These are phyloP conservation scores for Populus trichocarpa DNA, from an alignment of 441 rosid species.

Conservation along the genomic window DNA sequence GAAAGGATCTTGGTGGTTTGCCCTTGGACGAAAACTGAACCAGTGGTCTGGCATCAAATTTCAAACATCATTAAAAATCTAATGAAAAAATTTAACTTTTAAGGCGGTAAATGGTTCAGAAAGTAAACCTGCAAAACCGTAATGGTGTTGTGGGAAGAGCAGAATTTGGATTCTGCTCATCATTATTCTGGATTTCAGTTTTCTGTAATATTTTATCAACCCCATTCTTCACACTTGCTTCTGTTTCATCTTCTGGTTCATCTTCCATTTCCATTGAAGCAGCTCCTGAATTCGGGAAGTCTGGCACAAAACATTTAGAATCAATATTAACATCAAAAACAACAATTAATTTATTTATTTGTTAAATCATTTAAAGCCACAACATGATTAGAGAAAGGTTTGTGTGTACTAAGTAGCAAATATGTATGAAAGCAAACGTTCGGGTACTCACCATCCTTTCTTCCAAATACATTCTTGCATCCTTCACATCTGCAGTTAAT, in stretches of 20 bases:
- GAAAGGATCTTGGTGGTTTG: conserved; percentile 68
- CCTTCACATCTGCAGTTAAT: conserved; percentile 97
- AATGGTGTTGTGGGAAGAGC: conserved; percentile 68
- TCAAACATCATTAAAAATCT: conserved; percentile 3
- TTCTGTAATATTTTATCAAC: conserved; percentile 37
- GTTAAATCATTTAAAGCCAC: background rate
- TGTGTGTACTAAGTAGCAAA: background rate
- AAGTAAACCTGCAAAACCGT: conserved; percentile 54
- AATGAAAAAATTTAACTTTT: conserved; percentile 9
- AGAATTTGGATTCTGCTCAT: conserved; percentile 56
- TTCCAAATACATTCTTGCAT: conserved; percentile 87
- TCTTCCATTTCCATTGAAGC: conserved; percentile 42
- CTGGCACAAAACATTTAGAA: background rate
- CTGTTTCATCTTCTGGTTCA: conserved; percentile 58
- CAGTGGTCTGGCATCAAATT: conserved; percentile 47
- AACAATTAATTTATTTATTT: background rate
- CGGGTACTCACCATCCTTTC: conserved; percentile 71
- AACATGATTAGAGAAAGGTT: background rate
- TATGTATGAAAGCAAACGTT: conserved; percentile 2
- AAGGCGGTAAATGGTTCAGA: conserved; percentile 5
- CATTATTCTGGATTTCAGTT: conserved; percentile 40
- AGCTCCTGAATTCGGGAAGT: conserved; percentile 47
- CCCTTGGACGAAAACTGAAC: conserved; percentile 55
- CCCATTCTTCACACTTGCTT: conserved; percentile 42
- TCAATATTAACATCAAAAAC: background rate